phyloP scores from a whole-genome alignment of 2,329 filamentous ascomycete species.

The Penicillium sp. region DNA sequence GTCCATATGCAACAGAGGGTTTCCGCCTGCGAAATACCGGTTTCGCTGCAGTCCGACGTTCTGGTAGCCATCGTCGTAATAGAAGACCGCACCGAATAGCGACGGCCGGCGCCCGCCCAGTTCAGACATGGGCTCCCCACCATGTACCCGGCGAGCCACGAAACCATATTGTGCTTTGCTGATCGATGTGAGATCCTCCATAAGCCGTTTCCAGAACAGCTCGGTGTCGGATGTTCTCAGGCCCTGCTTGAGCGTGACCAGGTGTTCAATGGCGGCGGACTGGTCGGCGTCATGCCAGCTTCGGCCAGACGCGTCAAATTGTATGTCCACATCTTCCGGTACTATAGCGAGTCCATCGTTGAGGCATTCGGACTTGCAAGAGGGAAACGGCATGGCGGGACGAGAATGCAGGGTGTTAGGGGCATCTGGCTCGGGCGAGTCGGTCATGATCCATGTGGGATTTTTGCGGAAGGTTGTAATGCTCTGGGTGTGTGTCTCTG shows the following conservation, averaged over 20 bases:
- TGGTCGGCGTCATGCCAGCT: constrained; percentile 51
- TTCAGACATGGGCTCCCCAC: constrained; percentile 62
- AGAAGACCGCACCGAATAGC: constrained; percentile 66
- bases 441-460: constrained; percentile 36
- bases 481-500: neutral
- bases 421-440: constrained; percentile 35
- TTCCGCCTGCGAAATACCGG: constrained; percentile 65
- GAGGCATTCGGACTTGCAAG: constrained; percentile 33
- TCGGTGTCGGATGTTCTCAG: constrained; percentile 56
- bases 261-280: constrained; percentile 60
- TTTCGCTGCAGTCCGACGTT: constrained; percentile 57
- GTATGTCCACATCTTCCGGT: constrained; percentile 25
- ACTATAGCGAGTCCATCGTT: constrained; percentile 22
- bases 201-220: constrained; percentile 64
- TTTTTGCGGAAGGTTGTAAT: neutral
- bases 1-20: constrained; percentile 68
- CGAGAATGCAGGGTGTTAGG: constrained; percentile 27
- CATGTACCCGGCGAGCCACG: constrained; percentile 64
- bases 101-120: constrained; percentile 63
- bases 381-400: constrained; percentile 29
- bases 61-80: constrained; percentile 62
- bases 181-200: constrained; percentile 65
- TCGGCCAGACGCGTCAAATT: constrained; percentile 23
- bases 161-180: constrained; percentile 65
- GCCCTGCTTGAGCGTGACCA: constrained; percentile 60